Evolutionary conservation across 352 stramenopile genomes (phyloP).

Genomic region (Pythium aphanidermatum): DNA sequence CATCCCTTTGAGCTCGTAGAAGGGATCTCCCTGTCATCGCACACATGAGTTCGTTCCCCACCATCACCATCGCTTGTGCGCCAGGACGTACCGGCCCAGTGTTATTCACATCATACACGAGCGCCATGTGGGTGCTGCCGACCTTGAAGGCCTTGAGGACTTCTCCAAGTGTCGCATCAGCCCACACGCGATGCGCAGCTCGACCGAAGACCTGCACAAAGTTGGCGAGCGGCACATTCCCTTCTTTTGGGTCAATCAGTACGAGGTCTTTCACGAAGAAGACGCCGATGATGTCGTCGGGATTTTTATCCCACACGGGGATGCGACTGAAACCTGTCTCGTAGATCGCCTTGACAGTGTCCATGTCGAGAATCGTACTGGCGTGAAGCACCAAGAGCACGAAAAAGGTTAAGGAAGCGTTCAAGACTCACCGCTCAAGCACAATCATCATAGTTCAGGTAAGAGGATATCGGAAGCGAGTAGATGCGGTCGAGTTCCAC

Average conservation of each 20-base stretch:
- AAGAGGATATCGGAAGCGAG: conserved; percentile 65
- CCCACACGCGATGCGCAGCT: conserved; percentile 64
- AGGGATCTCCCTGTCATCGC: conserved; percentile 76
- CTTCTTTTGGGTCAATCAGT: conserved; percentile 62
- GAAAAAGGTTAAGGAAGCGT: conserved; percentile 20
- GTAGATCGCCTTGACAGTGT: conserved; percentile 76
- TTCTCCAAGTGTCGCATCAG: conserved; percentile 57
- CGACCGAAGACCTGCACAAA: conserved; percentile 89
- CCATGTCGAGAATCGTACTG: conserved; percentile 39
- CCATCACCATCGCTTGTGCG: neutral
- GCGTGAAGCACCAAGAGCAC: conserved; percentile 22
- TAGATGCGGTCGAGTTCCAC: conserved; percentile 79
- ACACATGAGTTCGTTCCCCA: neutral
- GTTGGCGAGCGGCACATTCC: conserved; percentile 66
- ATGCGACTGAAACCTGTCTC: conserved; percentile 92
- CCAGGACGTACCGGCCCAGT: conserved; percentile 43
- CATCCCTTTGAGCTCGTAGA: conserved; percentile 95
- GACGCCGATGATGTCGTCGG: conserved; percentile 95
- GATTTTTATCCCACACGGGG: conserved; percentile 93
- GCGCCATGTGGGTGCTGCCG: conserved; percentile 60
- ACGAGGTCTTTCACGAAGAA: conserved; percentile 94
- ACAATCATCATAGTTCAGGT: neutral
- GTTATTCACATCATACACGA: conserved; percentile 82
- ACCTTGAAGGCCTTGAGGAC: conserved; percentile 75
- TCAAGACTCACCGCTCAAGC: neutral